phyloP scores from a whole-genome alignment of 2,329 filamentous ascomycete species.

The Pseudogymnoascus sp. region DNA sequence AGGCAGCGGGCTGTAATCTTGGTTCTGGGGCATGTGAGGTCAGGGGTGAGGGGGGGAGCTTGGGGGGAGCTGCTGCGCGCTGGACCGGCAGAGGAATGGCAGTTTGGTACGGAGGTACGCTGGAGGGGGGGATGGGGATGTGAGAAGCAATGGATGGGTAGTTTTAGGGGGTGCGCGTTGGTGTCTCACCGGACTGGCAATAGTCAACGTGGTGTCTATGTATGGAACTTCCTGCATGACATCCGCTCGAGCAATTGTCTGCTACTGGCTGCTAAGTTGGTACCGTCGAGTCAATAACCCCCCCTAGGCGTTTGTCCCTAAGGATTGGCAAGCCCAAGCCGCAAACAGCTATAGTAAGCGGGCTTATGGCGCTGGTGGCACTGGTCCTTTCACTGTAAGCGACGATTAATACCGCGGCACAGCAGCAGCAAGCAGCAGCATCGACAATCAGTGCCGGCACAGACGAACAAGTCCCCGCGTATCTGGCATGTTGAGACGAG shows the following conservation, averaged over 20 bases:
- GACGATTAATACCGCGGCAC: background rate
- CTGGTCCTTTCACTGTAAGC: background rate
- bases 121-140: background rate
- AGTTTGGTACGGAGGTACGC: background rate
- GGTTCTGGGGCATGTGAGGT: background rate
- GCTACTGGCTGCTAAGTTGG: background rate
- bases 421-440: too few species aligned
- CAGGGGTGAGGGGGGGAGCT: background rate
- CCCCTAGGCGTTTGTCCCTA: background rate
- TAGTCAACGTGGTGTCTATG: background rate
- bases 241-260: background rate
- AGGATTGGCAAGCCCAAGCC: background rate
- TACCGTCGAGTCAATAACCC: background rate
- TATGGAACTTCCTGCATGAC: background rate
- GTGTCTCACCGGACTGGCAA: too few species aligned
- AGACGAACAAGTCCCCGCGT: background rate
- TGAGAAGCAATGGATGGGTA: background rate
- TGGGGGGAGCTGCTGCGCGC: background rate
- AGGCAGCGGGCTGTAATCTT: background rate
- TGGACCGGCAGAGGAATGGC: background rate
- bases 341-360: background rate
- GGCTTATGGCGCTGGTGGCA: background rate
- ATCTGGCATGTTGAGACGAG: background rate
- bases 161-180: too few species aligned
- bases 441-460: background rate